Evolutionary conservation across 768 basidiomycete genomes (phyloP), one percentile per base, ranked within the genome.

Genomic region (Phylloporus arenicola): DNA sequence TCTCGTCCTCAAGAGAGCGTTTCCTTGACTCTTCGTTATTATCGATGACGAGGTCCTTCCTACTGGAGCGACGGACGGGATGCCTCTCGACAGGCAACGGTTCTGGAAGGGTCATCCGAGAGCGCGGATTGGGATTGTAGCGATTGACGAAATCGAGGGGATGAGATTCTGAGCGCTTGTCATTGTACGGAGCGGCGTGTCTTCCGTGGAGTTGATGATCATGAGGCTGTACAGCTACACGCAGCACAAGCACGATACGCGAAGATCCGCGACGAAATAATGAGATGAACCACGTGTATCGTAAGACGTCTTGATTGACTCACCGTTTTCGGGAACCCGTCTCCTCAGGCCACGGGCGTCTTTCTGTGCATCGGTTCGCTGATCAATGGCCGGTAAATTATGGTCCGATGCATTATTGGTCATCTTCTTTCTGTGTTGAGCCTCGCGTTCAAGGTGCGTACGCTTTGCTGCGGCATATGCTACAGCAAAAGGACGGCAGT

Each of bases 401-500:
- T 62, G 56, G 48, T 58, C 57, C 45, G 64, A 60, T 45, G 56
- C 51, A 50, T 55, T 58, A 61, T 58, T 61, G 58, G 52, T 50
- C 27, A 48, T 50, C 52, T 63, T 64, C 69, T 70, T 62, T 63
- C 68, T 56, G 64, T 71, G 65, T 43, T 71, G 70, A 46, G 74
- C 75, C 57, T 77, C 71, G 47, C 67, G 68, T 59, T 85, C 79
- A 59, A 80, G 74, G 54, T 79, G 77, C 41, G 76, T 71, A 48
- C 75, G 75, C 53, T 75, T 69, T 34, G 81, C 84, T 51, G 85
- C 86, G 56, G 87, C 79, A 68, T 87, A 88, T n/a, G 89, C 90
- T 55, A 91, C 86, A 65, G 86, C 86, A 75, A 92, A 92, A 12
- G 89, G 87, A 29, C 89, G 77, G 55, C 81, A 75, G 72, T 92